Evolutionary conservation across 2,329 filamentous ascomycete genomes (phyloP), one percentile per base, ranked within the genome.

Genomic region (Botryotinia globosa): DNA sequence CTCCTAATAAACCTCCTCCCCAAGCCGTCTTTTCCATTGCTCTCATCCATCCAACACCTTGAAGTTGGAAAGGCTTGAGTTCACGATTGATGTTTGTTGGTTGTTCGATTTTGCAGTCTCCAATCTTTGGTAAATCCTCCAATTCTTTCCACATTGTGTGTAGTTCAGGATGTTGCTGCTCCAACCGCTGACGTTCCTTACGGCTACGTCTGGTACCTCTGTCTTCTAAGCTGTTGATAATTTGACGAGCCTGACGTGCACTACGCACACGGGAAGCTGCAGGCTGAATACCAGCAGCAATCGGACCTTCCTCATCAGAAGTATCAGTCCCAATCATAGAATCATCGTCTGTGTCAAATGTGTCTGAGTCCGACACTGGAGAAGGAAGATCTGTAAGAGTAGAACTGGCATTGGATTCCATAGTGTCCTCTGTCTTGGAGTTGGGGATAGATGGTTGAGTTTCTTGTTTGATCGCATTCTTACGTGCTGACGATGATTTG

Each of bases 41-140:
- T 74, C 88, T 89, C 94, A 99, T 97, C 96, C 96, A 99, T 68
- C 94, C 91, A 56, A 99, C 85, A 7, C 96, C 96, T 82, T 98
- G 92, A 8, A 97, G 89, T 80, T 99, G 96, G 81, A 98, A 99
- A 0, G 92, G 91, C 82, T 99, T 98, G 75, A 99, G 86, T 72
- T 90, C 91, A 56, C 95, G 91, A 69, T 88, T 93, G 76, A 99
- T 98, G 5, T 87, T 90, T 12, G 83, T 80, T 6, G 96, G 96
- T 79, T 97, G 94, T 73, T 87, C 83, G 48, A 91, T 92, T 75
- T 85, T 85, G 74, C 88, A 85, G 37, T 85, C 83, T 42, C 89
- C 87, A 74, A 98, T 88, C 29, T 90, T 83, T 0, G 92, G 88
- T 76, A 91, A 87, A 1, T 89, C 85, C 80, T 91, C 85, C 3